phyloP scores from a whole-genome alignment of 495 filamentous ascomycete species.

The Tuber melanosporum region DNA sequence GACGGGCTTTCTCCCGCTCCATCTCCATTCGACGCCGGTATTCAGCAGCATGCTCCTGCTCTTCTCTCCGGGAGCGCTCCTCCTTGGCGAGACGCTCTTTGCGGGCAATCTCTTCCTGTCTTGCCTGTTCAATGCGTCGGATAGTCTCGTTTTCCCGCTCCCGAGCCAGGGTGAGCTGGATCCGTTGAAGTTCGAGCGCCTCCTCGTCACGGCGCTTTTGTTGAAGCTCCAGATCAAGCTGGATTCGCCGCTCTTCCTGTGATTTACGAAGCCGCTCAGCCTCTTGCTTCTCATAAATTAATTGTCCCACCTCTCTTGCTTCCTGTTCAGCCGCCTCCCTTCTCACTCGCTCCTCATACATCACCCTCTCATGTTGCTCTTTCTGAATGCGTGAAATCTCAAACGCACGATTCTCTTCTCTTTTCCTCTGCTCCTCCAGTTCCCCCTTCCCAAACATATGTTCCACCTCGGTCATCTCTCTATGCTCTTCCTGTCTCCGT shows the following conservation, averaged over 20 bases:
- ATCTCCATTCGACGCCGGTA: constrained; percentile 10
- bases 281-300: neutral
- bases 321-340: neutral
- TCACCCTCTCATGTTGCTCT: constrained; percentile 17
- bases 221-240: constrained; percentile 7
- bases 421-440: constrained; percentile 14
- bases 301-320: neutral
- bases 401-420: constrained; percentile 7
- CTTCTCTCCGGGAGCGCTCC: constrained; percentile 20
- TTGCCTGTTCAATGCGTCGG: neutral
- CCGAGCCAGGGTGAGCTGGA: neutral
- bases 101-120: constrained; percentile 3
- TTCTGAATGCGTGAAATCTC: constrained; percentile 2
- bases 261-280: constrained; percentile 1
- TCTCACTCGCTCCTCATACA: neutral
- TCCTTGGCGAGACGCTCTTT: constrained; percentile 12
- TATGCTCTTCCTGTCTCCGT: neutral
- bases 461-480: constrained; percentile 10
- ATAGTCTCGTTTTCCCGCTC: constrained; percentile 3
- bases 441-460: constrained; percentile 13
- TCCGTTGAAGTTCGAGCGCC: constrained; percentile 1
- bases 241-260: constrained; percentile 4
- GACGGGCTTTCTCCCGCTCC: constrained; percentile 22
- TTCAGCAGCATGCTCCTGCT: constrained; percentile 18
- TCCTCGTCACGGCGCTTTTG: constrained; percentile 27